Evolutionary conservation across 768 basidiomycete genomes (phyloP).

Genomic region (Hebeloma cylindrosporum): DNA sequence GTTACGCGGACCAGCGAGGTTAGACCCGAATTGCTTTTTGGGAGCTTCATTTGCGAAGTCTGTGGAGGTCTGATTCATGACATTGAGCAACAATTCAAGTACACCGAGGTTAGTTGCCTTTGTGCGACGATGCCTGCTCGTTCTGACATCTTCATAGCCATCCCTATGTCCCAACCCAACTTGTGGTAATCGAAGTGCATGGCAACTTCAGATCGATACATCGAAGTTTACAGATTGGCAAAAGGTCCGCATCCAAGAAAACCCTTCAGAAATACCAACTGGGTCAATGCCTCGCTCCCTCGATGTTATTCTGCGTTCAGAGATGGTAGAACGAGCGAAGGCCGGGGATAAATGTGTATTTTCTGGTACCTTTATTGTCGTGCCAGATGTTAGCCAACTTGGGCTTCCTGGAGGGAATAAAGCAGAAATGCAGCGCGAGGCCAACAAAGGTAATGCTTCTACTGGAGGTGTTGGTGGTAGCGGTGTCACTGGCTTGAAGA

Average conservation of each 20-base stretch:
- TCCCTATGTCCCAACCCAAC: conserved; percentile 91
- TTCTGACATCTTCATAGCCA: conserved; percentile 58
- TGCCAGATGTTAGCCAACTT: conserved; percentile 96
- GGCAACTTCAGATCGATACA: conserved; percentile 94
- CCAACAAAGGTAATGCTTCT: conserved; percentile 58
- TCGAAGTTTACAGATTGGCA: conserved; percentile 99
- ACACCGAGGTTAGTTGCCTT: conserved; percentile 75
- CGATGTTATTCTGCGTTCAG: conserved; percentile 92
- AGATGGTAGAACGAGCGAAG: conserved; percentile 98
- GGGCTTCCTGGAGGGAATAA: conserved; percentile 93
- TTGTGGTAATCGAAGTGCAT: conserved; percentile 85
- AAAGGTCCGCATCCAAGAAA: conserved; percentile 98
- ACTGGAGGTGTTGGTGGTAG: conserved; percentile 67
- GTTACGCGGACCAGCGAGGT: conserved; percentile 98
- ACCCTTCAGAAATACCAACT: conserved; percentile 97
- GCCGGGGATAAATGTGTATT: conserved; percentile 99
- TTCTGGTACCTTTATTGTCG: conserved; percentile 96
- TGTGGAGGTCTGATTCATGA: conserved; percentile 87
- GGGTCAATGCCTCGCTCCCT: conserved; percentile 97
- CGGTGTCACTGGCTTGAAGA: conserved; percentile 94
- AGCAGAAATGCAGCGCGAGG: conserved; percentile 87
- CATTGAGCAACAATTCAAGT: conserved; percentile 99
- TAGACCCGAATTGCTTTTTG: conserved; percentile 89
- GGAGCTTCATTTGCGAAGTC: conserved; percentile 89
- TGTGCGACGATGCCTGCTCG: conserved; percentile 10